Percentiles rank a stretch among this genome's conserved stretches.
Conservation (phyloP, 768 basidiomycete species). For the Boletus subparvulus region DNA sequence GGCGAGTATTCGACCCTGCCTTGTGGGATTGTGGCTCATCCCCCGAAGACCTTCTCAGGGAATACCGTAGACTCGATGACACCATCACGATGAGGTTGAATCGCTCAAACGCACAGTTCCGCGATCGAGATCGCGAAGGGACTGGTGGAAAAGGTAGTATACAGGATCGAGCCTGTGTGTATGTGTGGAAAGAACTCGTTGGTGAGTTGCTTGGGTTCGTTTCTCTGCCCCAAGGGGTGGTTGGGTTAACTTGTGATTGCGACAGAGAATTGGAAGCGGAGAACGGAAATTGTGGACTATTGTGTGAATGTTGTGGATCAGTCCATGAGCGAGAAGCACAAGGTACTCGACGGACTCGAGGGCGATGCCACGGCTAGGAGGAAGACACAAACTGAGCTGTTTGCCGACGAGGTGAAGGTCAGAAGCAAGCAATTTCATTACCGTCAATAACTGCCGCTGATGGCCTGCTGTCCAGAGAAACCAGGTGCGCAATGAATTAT, state of each 20-base stretch:
- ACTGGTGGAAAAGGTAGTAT: constrained; percentile 47
- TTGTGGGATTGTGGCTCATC: constrained; percentile 13
- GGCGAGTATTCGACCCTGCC: constrained; percentile 26
- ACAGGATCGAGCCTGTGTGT: constrained; percentile 73
- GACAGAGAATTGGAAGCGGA: constrained; percentile 66
- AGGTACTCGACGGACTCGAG: constrained; percentile 40
- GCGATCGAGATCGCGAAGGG: constrained; percentile 65
- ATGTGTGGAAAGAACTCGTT: constrained; percentile 76
- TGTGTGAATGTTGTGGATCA: constrained; percentile 71
- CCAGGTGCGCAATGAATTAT: constrained; percentile 73
- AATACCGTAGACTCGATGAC: constrained; percentile 81
- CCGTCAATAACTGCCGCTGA: constrained; percentile 30
- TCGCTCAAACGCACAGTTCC: constrained; percentile 70
- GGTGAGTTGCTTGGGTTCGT: constrained; percentile 46
- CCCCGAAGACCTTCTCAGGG: constrained; percentile 68
- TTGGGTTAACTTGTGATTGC: constrained; percentile 22
- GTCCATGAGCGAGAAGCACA: constrained; percentile 56
- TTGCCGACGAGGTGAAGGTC: constrained; percentile 73
- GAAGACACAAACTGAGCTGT: constrained; percentile 55
- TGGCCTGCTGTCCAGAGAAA: constrained; percentile 48
- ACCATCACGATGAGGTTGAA: constrained; percentile 78
- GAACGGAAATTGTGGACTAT: constrained; percentile 72
- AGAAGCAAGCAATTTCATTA: constrained; percentile 30
- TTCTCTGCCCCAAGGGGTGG: constrained; percentile 14
- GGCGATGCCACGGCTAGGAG: constrained; percentile 48